Evolutionary conservation across 208 protist genomes (phyloP).

Genomic region (Leptomonas pyrrhocoris): DNA sequence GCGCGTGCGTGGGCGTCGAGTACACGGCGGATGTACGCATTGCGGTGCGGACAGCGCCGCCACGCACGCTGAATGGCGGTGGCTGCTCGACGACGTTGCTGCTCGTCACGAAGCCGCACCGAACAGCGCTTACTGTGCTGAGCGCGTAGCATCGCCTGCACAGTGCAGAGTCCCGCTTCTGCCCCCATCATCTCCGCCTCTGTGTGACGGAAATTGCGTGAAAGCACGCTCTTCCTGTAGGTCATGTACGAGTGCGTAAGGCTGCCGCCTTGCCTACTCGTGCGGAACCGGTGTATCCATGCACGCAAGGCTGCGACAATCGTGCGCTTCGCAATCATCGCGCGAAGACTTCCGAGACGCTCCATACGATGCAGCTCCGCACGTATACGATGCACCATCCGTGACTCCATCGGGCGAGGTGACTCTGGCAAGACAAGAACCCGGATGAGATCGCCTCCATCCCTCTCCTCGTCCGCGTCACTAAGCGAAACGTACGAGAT

Average conservation of each 20-base stretch:
- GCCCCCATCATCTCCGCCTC: not conserved
- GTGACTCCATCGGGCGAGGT: constrained; percentile 12
- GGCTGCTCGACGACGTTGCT: constrained; percentile 21
- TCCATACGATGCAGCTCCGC: constrained; percentile 23
- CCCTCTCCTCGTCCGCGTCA: not conserved
- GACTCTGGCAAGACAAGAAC: not conserved
- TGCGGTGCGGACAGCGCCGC: constrained; percentile 27
- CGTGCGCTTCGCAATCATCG: constrained; percentile 9
- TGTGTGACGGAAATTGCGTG: not conserved
- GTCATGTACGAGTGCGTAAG: not conserved
- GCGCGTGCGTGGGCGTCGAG: constrained; percentile 32
- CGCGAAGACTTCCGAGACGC: constrained; percentile 2
- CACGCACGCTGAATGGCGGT: constrained; percentile 57
- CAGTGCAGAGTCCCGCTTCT: not conserved
- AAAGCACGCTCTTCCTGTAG: not conserved
- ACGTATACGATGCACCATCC: constrained; percentile 23
- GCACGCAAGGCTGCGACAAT: constrained; percentile 16
- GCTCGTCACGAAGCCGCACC: not conserved
- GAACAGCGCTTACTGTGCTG: constrained; percentile 13
- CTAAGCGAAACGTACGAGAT: not conserved
- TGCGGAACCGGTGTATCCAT: constrained; percentile 6
- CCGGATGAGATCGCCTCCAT: not conserved
- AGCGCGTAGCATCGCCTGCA: constrained; percentile 13
- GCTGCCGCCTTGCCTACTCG: not conserved
- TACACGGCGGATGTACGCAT: constrained; percentile 21